Conservation (phyloP, 2,329 filamentous ascomycete species). For the Colletotrichum lentis region DNA sequence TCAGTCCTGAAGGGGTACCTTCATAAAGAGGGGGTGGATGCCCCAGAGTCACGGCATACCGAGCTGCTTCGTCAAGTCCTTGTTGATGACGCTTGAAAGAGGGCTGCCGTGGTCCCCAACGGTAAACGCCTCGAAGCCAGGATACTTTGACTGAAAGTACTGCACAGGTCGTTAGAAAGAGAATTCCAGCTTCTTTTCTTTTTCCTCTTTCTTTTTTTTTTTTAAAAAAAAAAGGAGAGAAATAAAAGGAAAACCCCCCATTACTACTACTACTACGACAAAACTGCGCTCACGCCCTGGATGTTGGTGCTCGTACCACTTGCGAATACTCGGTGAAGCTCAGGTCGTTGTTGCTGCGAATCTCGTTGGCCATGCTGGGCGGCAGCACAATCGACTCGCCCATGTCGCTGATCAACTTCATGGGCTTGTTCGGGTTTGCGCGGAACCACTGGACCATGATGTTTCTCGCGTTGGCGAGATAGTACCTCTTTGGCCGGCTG, state of each 20-base stretch:
- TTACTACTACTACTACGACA: no score
- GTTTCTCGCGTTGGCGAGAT: slow-evolving; percentile 1
- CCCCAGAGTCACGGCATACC: neutral
- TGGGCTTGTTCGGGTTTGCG: slow-evolving; percentile 22
- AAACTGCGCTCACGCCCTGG: no score
- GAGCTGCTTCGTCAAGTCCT: slow-evolving; percentile 24
- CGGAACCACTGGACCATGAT: slow-evolving; percentile 22
- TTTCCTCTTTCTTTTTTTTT: no score
- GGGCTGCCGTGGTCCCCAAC: slow-evolving; percentile 20
- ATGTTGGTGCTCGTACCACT: neutral
- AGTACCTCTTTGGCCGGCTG: slow-evolving; percentile 15
- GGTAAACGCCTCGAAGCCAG: slow-evolving; percentile 14
- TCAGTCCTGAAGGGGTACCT: no score
- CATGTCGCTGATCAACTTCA: slow-evolving; percentile 5
- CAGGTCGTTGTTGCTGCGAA: neutral
- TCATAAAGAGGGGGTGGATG: no score
- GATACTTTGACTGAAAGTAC: slow-evolving; percentile 19
- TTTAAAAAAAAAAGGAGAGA: no score
- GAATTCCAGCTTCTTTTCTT: no score
- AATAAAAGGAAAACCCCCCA: no score
- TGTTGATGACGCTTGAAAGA: slow-evolving; percentile 14
- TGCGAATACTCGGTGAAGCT: slow-evolving; percentile 11
- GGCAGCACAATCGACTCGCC: slow-evolving; percentile 14
- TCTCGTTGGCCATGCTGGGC: slow-evolving; percentile 22
- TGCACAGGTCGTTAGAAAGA: neutral